Conservation (phyloP, 2,329 filamentous ascomycete genomes). For the Lecanosticta acicola region DNA sequence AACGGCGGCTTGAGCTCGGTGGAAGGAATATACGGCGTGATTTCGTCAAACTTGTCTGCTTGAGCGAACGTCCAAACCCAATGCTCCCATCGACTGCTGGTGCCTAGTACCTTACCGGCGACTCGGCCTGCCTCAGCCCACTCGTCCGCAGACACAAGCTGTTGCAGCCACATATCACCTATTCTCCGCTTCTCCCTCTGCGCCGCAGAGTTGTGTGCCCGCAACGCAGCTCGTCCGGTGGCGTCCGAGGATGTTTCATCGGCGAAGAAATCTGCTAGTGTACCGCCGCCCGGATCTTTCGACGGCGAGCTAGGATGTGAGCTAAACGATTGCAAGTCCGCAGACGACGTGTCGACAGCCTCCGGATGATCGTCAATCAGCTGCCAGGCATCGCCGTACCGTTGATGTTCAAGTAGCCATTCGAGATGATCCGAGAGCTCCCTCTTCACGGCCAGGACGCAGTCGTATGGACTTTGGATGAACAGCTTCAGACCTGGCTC, state of each 20-base stretch:
- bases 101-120: slow-evolving; percentile 75
- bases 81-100: slow-evolving; percentile 81
- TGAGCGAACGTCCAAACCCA: slow-evolving; percentile 93
- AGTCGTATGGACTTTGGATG: slow-evolving; percentile 94
- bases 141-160: slow-evolving; percentile 67
- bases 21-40: slow-evolving; percentile 74
- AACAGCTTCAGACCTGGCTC: slow-evolving; percentile 72
- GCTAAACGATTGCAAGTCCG: slow-evolving; percentile 32
- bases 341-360: slow-evolving; percentile 40
- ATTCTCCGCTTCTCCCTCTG: slow-evolving; percentile 86
- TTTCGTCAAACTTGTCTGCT: slow-evolving; percentile 81
- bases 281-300: slow-evolving; percentile 32
- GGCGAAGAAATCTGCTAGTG: slow-evolving; percentile 45
- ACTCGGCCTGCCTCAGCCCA: slow-evolving; percentile 76
- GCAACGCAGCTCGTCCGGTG: slow-evolving; percentile 25
- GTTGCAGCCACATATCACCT: slow-evolving; percentile 88
- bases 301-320: slow-evolving; percentile 41
- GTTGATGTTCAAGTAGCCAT: slow-evolving; percentile 77
- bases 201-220: slow-evolving; percentile 49
- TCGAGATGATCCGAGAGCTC: slow-evolving; percentile 77
- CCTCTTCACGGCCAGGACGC: slow-evolving; percentile 82
- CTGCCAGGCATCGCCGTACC: slow-evolving; percentile 82
- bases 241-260: slow-evolving; percentile 55
- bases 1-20: slow-evolving; percentile 72
- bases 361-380: slow-evolving; percentile 85